phyloP scores from a whole-genome alignment of 257 asterid species.

The Verbena officinalis region DNA sequence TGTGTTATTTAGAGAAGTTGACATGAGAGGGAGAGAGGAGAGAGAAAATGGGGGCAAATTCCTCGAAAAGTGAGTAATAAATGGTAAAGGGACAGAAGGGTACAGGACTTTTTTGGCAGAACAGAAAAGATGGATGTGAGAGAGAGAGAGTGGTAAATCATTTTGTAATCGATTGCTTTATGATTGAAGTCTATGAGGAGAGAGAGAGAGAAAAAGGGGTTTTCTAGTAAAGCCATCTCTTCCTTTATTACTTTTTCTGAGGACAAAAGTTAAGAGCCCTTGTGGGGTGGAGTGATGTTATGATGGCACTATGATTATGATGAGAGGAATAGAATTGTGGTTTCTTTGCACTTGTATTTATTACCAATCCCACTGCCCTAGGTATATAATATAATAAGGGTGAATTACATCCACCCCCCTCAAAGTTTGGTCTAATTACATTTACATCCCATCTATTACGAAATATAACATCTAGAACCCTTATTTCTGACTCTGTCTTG shows the following conservation, averaged over 20 bases:
- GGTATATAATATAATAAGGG: too few relatives aligned
- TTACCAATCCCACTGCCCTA: slow-evolving; percentile 66
- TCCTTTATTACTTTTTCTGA: slow-evolving; percentile 46
- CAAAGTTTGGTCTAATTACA: too few relatives aligned
- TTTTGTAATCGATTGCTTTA: slow-evolving; percentile 97
- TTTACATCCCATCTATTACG: too few relatives aligned
- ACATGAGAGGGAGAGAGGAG: slow-evolving; percentile 38
- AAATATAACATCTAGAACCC: too few relatives aligned
- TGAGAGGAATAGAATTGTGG: slow-evolving; percentile 98
- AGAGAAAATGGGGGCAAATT: slow-evolving; percentile 62
- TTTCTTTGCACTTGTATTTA: slow-evolving; percentile 75
- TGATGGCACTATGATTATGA: slow-evolving; percentile 79
- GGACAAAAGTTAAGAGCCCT: slow-evolving; percentile 54
- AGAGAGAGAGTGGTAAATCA: slow-evolving; percentile 58
- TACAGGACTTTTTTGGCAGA: slow-evolving; percentile 88
- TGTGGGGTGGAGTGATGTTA: slow-evolving; percentile 35
- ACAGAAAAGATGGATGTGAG: slow-evolving; percentile 78
- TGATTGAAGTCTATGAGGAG: slow-evolving; percentile 48
- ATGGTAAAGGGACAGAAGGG: slow-evolving; percentile 65
- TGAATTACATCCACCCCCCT: too few relatives aligned
- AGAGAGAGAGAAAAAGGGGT: slow-evolving; percentile 30
- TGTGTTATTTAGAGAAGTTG: slow-evolving; percentile 42
- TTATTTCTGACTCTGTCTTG: too few relatives aligned
- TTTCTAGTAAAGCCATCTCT: slow-evolving; percentile 37
- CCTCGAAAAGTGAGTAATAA: slow-evolving; percentile 73